Evolutionary conservation across 2,329 filamentous ascomycete genomes (phyloP), one percentile per base, ranked within the genome.

Genomic region (Tothia fuscella): DNA sequence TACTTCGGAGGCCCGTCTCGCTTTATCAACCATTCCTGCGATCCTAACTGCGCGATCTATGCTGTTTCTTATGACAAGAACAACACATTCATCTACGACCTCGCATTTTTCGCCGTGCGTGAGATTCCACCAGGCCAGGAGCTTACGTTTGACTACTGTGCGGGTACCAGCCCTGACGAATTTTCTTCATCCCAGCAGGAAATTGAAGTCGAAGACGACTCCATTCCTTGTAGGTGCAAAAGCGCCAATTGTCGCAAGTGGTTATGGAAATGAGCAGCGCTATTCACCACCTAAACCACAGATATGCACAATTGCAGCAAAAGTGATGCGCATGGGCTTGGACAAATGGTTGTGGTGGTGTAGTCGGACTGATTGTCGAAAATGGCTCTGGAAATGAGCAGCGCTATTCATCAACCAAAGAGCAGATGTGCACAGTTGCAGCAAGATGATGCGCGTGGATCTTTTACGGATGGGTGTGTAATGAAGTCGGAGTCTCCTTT

Each of bases 1-100:
- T 82, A 81, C 56, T 76, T 80, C 66, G 82, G 83, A 1, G 82
- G 82, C 0, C 81, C 82, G 0, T 84, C 82, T 0, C 73, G 83
- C 3, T 91, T 89, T 58, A 82, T 89, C 56, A 91, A 91, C 51
- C 84, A 91, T 56, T 82, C 75, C 2, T 89, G 84, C 56, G 74
- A 83, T 4, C 83, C 84, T 0, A 89, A 88, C 52, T 71, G 86
- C 53, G 70, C 80, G 12, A 84, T 87, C 46, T 89, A 88, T 58
- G 82, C 81, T 0, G 76, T 85, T 1, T 80, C 83, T 2, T 82
- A 81, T 38, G 83, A 88, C 52, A 79, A 83, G 46, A 74, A 80
- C 0, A 81, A 88, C 52, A 76, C 77, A 45, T 71, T 76, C 35
- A 68, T 88, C 5, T 86, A 89, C 55, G 81, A 87, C 46, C 63